Base-by-base conservation (phyloP, 1,139 yeast genomes). In the Geotrichum candidum region DNA sequence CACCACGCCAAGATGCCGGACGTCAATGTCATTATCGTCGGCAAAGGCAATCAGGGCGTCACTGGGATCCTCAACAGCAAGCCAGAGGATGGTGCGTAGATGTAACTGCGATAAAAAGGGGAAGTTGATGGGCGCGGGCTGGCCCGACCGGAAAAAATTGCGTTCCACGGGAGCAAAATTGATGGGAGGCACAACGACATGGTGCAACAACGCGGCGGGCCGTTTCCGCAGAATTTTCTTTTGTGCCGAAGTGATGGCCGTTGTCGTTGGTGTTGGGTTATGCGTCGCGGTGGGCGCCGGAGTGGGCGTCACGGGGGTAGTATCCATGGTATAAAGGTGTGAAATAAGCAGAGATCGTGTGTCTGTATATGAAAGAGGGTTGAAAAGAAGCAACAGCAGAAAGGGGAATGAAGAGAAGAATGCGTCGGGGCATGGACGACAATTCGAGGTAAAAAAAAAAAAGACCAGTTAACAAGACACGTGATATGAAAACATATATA, bases 91-190 rank as follows among this genome's bases (percentile, higher is more conserved):
- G 2, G 96, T 88, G 64, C 85, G 86, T 60, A 94, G 78, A 65
- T 87, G 81, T 63, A 94, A 78, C 67, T 88, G 88, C 65, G 85
- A 81, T 50, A 94, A 76, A 71, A 94, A 94, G 57, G 94, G 86
- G 73, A 91, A 94, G 74, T 91, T 92, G 64, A 92, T 87, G 35
- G 92, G 87, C n/a, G 95, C 86, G n/a, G 99, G 98, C 73, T 91
- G 97, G 0, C 98, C 98, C 15, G 95, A 86, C 54, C 99, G 78
- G 73, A 91, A 94, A 58, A 94, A 77, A 67, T 86, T 86, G 62
- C 86, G 81, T 71, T 94, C 98, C 15, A 94, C 98, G 0, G 98
- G 97, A 67, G 97, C 88, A 73, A 94, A 94, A 74, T 94, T 94
- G 66, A 91, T 77, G 0, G 99, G 99, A 2, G 99, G 98, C 3